A percentile compares a stretch with the other conserved stretches of the same genome.
Conservation (phyloP, 1,139 yeast genomes). For the Debaryomycetaceae sp. region DNA sequence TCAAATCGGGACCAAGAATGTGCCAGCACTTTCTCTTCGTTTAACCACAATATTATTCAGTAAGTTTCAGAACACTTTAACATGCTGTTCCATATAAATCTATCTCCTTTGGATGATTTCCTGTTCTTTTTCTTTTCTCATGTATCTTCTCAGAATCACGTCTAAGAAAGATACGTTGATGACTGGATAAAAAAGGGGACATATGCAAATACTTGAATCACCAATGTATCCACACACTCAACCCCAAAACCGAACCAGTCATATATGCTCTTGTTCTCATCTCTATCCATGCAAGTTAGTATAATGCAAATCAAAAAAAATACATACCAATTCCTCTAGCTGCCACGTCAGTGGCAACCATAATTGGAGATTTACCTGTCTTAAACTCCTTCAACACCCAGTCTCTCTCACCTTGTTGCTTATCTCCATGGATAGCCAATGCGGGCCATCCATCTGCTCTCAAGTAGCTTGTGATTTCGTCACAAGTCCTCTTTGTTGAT, state of each 20-base stretch:
- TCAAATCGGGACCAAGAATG: not conserved
- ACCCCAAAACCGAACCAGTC: slow-evolving; percentile 1
- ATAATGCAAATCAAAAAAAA: slow-evolving; percentile 15
- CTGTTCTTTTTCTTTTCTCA: slow-evolving; percentile 4
- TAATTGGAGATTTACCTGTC: slow-evolving; percentile 87
- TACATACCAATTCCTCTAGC: slow-evolving; percentile 99
- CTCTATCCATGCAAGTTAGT: slow-evolving; percentile 1
- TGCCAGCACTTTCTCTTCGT: not conserved
- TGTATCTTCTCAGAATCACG: slow-evolving; percentile 2
- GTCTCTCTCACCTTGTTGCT: slow-evolving; percentile 96
- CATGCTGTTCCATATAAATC: slow-evolving; percentile 7
- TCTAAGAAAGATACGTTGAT: not conserved
- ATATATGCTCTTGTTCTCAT: slow-evolving; percentile 1
- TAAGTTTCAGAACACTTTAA: slow-evolving; percentile 3
- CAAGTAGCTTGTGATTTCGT: slow-evolving; percentile 84
- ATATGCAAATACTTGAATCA: not conserved
- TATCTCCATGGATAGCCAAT: slow-evolving; percentile 98
- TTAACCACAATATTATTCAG: slow-evolving; percentile 2
- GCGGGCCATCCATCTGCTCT: slow-evolving; percentile 99
- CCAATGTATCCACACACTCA: not conserved
- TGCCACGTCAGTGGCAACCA: slow-evolving; percentile 99
- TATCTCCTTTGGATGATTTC: slow-evolving; percentile 5
- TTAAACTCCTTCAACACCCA: slow-evolving; percentile 95
- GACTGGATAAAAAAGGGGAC: slow-evolving; percentile 2
- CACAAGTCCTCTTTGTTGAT: slow-evolving; percentile 96